Conservation (phyloP, 257 asterid genomes). For the Solanum verrucosum region DNA sequence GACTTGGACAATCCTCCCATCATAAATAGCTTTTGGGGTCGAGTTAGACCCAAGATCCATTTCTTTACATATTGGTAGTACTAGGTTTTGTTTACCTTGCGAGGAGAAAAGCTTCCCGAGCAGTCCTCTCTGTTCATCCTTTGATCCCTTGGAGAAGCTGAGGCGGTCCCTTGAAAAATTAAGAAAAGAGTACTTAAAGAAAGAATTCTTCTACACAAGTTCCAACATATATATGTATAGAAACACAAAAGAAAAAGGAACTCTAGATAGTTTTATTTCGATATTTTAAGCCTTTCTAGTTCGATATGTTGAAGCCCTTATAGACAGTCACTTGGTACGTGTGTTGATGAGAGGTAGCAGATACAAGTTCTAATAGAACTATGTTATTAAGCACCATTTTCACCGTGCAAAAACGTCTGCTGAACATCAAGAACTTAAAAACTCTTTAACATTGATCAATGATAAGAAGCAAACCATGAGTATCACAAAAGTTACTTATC, state of each 20-base stretch:
- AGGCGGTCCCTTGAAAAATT: neutral
- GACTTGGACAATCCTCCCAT: neutral
- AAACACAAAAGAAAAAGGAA: neutral
- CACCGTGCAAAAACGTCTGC: neutral
- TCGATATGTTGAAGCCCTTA: neutral
- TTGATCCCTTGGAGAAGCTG: neutral
- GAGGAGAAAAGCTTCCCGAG: neutral
- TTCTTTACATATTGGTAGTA: neutral
- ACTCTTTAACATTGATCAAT: neutral
- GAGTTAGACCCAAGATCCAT: neutral
- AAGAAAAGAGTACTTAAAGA: neutral
- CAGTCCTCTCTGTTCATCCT: neutral
- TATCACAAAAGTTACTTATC: neutral
- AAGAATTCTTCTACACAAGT: neutral
- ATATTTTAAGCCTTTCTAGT: neutral
- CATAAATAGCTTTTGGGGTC: neutral
- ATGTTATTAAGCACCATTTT: neutral
- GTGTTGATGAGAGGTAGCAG: neutral
- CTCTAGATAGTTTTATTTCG: neutral
- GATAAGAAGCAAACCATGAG: neutral
- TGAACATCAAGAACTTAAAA: neutral
- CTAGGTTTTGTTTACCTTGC: neutral
- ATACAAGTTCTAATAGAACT: neutral
- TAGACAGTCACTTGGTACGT: neutral
- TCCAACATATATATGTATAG: neutral